phyloP scores from a whole-genome alignment of 1,139 yeast species.

The Hemisphaericaspora lyxosophila region DNA sequence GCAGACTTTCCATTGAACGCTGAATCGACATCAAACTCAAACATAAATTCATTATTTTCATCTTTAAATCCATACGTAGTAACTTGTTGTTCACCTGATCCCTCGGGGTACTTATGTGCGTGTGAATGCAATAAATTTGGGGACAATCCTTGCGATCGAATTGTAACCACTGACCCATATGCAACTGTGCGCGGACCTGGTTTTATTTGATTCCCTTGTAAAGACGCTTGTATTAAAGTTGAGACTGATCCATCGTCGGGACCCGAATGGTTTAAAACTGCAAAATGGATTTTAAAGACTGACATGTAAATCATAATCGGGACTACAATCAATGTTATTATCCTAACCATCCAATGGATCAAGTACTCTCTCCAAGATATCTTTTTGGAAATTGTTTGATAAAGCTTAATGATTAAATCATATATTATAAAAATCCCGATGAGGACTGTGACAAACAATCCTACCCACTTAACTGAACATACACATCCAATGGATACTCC shows the following conservation, averaged over 20 bases:
- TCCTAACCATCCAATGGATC: slow-evolving; percentile 71
- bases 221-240: slow-evolving; percentile 66
- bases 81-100: slow-evolving; percentile 71
- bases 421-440: slow-evolving; percentile 83
- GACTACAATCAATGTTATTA: slow-evolving; percentile 64
- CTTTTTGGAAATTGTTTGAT: slow-evolving; percentile 41
- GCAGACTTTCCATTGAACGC: slow-evolving; percentile 28
- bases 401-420: slow-evolving; percentile 68
- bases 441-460: slow-evolving; percentile 77
- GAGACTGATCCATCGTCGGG: slow-evolving; percentile 76
- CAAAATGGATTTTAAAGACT: slow-evolving; percentile 79
- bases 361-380: slow-evolving; percentile 40
- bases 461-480: slow-evolving; percentile 94
- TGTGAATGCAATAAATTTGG: slow-evolving; percentile 76
- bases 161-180: slow-evolving; percentile 60
- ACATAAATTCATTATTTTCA: slow-evolving; percentile 60
- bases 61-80: slow-evolving; percentile 79
- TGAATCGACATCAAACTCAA: slow-evolving; percentile 43
- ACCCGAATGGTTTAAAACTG: slow-evolving; percentile 72
- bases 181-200: slow-evolving; percentile 63
- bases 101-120: slow-evolving; percentile 64
- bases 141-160: slow-evolving; percentile 71
- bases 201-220: slow-evolving; percentile 53
- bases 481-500: slow-evolving; percentile 92
- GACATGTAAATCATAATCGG: slow-evolving; percentile 70